Base-by-base conservation (phyloP, 306 rosid genomes). In the Gillenia trifoliata region DNA sequence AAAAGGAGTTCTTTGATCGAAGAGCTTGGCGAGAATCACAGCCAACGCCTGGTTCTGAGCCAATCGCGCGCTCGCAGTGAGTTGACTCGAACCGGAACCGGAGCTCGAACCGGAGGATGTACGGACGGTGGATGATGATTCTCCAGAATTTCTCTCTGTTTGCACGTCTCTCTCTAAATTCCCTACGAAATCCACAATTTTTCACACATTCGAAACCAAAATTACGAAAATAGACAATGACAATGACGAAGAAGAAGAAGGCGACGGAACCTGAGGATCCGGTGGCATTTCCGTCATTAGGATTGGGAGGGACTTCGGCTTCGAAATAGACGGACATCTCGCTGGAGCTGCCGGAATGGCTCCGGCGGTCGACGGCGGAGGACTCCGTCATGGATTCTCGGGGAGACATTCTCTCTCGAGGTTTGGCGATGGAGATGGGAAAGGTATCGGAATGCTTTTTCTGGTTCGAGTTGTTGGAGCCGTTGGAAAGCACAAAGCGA, bases 1-100 rank as follows among this genome's bases (percentile, higher is more conserved):
- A 70, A 62, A 52, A 49, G 95, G 85, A 78, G 84, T 80, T 80
- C 75, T 91, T 25, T 86, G 93, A 75, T 91, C 95, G n/a, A 85
- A 85, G 60, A 87, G 79, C 77, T 70, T 87, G 52, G 68, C 25
- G 23, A 66, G 70, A 72, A 71, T 45, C 10, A 49, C 66, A 77
- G 80, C 65, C 23, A 80, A 71, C 10, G 84, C 74, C 33, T 47
- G 72, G 65, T 54, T 70, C 56, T 64, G 84, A 15, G 34, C 78
- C 54, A 79, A 75, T 33, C 78, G 79, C 40, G 55, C 73, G 49
- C 16, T 72, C 13, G 74, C 62, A 23, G 17, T 59, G 33, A 2
- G 68, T 57, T 71, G 76, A 75, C 59, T 62, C 16, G 69, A 64
- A 72, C 60, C 54, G 26, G 69, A 64, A 72, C 60, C 54, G 26